These are phyloP conservation scores for Aspergillus novofumigatus DNA, from an alignment of 2,329 filamentous ascomycete species.

Conservation along the genomic window DNA sequence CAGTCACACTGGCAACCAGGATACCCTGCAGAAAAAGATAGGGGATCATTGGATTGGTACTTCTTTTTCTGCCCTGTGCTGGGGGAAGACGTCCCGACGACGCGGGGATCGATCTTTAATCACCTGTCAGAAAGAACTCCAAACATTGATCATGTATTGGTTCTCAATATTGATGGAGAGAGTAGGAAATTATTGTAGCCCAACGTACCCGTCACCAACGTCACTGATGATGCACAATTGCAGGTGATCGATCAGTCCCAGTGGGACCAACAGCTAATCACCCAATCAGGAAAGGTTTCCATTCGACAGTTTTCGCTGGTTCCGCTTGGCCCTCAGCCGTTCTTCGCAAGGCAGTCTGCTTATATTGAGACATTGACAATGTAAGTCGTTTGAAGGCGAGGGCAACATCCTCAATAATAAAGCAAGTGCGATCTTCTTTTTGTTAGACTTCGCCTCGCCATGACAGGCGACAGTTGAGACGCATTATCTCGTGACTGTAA, in stretches of 20 bases:
- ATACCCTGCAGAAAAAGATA: slow-evolving; percentile 8
- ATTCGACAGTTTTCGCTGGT: not conserved
- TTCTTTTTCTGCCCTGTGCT: not conserved
- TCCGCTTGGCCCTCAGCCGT: not conserved
- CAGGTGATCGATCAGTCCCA: not conserved
- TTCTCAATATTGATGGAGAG: not conserved
- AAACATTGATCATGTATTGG: not conserved
- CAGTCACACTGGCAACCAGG: slow-evolving; percentile 13
- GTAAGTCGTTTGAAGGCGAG: not conserved
- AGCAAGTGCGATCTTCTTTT: not conserved
- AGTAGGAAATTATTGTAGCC: not conserved
- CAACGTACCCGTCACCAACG: not conserved
- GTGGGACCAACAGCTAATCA: not conserved
- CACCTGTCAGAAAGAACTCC: not conserved
- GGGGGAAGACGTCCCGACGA: slow-evolving; percentile 1
- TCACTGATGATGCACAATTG: not conserved
- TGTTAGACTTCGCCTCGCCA: not conserved
- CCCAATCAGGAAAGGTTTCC: not conserved
- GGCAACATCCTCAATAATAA: not conserved
- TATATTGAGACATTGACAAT: not conserved
- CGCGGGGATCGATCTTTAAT: slow-evolving; percentile 2
- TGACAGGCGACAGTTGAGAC: not conserved
- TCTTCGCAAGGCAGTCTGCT: not conserved
- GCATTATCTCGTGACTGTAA: not conserved
- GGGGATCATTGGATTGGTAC: slow-evolving; percentile 21